Evolutionary conservation across 2,329 filamentous ascomycete genomes (phyloP).

Genomic region (Fusarium papillatum): DNA sequence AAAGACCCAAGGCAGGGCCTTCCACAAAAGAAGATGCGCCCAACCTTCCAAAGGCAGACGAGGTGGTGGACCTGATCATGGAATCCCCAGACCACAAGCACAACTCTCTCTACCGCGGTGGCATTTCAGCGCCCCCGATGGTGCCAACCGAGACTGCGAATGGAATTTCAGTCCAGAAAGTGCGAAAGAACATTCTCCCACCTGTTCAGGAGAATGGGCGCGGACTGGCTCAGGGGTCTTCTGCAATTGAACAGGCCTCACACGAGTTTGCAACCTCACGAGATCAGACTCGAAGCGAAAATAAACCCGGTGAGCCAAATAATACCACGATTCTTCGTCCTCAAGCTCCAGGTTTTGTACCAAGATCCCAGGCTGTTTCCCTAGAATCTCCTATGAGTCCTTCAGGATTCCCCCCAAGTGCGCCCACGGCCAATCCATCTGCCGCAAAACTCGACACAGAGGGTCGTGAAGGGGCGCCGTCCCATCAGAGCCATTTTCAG

Average conservation of each 20-base stretch:
- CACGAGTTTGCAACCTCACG: background rate
- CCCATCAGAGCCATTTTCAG: background rate
- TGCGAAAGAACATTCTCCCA: background rate
- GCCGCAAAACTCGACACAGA: background rate
- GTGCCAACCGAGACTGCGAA: background rate
- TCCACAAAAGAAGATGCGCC: background rate
- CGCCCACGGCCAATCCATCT: background rate
- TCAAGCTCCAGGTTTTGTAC: conserved; percentile 33
- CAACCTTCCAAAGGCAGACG: background rate
- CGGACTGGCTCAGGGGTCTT: background rate
- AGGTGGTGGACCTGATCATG: conserved; percentile 23
- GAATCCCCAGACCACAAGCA: conserved; percentile 6
- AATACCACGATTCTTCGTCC: conserved; percentile 26
- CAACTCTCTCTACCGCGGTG: background rate
- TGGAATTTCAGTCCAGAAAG: background rate
- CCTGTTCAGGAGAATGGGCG: background rate
- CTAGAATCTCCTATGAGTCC: background rate
- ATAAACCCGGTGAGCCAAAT: background rate
- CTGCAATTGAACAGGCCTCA: background rate
- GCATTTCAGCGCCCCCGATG: background rate
- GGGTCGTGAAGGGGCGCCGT: background rate
- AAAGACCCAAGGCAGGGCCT: background rate
- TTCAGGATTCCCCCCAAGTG: background rate
- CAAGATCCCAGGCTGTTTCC: background rate
- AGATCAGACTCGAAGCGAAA: conserved; percentile 24